phyloP scores from a whole-genome alignment of 148 eudicot species.

The Mesembryanthemum crystallinum region DNA sequence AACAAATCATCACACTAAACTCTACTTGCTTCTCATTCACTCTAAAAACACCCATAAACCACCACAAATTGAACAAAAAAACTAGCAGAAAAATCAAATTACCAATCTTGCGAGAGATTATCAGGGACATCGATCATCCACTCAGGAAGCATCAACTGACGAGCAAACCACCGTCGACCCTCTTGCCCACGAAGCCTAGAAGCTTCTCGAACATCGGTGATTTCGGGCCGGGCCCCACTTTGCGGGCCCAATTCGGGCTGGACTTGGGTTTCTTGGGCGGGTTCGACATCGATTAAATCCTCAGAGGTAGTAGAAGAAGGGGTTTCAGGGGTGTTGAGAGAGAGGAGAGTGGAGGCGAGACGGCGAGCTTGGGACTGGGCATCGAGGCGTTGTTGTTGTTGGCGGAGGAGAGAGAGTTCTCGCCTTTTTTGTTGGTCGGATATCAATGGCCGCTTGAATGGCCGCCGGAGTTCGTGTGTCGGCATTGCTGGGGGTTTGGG shows the following conservation, averaged over 20 bases:
- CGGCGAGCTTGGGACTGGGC: conserved; percentile 85
- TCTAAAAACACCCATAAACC: not conserved
- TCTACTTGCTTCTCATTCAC: not conserved
- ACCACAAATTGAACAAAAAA: too few relatives aligned
- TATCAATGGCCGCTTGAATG: conserved; percentile 70
- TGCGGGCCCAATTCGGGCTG: conserved; percentile 22
- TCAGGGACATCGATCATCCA: conserved; percentile 96
- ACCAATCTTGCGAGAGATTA: conserved; percentile 63
- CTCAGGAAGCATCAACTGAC: conserved; percentile 95
- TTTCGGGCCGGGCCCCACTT: conserved; percentile 13
- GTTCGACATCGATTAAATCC: conserved; percentile 25
- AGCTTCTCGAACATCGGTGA: conserved; percentile 64
- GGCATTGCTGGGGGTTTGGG: conserved; percentile 37
- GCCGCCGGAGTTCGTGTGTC: conserved; percentile 77
- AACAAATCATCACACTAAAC: not conserved
- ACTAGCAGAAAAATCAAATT: not conserved
- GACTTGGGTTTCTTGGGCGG: conserved; percentile 8
- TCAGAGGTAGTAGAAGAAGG: conserved; percentile 3
- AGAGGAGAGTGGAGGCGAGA: conserved; percentile 61
- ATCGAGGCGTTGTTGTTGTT: conserved; percentile 67
- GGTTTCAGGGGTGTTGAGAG: conserved; percentile 34
- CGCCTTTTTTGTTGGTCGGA: conserved; percentile 93
- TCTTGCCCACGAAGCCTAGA: conserved; percentile 61
- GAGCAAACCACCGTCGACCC: conserved; percentile 74
- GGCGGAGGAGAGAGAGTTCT: conserved; percentile 78